Evolutionary conservation across 129 eudicot species (phyloP), one percentile per base, ranked within the genome.

Genomic region (Apium graveolens): DNA sequence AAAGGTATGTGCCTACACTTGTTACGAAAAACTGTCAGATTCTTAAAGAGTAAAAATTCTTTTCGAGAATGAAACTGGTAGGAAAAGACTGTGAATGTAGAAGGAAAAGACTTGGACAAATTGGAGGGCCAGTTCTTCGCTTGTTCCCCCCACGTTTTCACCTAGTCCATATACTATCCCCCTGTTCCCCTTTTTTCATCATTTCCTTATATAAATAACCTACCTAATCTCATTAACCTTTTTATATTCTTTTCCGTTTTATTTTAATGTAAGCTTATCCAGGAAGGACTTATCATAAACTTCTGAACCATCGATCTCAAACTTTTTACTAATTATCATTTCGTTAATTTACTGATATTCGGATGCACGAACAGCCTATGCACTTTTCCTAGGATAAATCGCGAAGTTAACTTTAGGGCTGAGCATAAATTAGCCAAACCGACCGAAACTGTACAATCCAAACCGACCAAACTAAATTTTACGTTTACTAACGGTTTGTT

Each of bases 141-240:
- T n/a, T 60, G 34, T 26, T 60, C 68, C 17, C 17, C 32, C n/a
- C 81, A 70, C 81, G 81, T 69, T 79, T 45, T 79, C 76, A 45
- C 45, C 76, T 31, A 7, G 41, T 79, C 74, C 81, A 70, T 51
- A 27, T 79, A 78, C 65, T 24, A 55, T 24, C 14, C 10, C 65
- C 8, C 1, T 21, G 7, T 14, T 27, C 60, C 11, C 21, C 21
- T 27, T n/a, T 35, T 1, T 55, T 55, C 6, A 20, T 53, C 62
- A 2, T 21, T 53, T 0, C 62, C n/a, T n/a, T n/a, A 24, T 1
- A 24, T n/a, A 57, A 2, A n/a, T n/a, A 57, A 13, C 32, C 32
- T 32, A 57, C 66, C 66, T n/a, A 57, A 57, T 68, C 41, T 68
- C 41, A 14, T 14, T 8, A 68, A 39, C n/a, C 14, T 17, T 24